These are phyloP conservation scores for Pugionium cornutum DNA, from an alignment of 345 rosid species.

Conservation along the genomic window DNA sequence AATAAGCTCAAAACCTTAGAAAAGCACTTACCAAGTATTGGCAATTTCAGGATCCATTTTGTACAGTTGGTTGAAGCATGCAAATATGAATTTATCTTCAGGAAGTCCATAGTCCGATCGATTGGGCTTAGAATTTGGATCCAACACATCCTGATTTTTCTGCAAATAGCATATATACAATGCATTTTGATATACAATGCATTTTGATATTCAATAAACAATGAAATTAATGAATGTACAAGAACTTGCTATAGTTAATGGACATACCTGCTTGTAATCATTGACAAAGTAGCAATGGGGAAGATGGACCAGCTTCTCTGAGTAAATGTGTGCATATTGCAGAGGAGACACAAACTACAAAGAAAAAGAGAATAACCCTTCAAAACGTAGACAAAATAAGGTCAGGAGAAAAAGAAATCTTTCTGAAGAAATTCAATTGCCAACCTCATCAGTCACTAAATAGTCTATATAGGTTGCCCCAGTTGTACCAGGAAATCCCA, in stretches of 20 bases:
- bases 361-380: constrained; percentile 15
- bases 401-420: neutral
- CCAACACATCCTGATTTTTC: constrained; percentile 92
- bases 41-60: constrained; percentile 99
- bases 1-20: neutral
- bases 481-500: constrained; percentile 99
- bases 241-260: constrained; percentile 2
- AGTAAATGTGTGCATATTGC: constrained; percentile 71
- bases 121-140: constrained; percentile 70
- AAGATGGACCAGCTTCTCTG: constrained; percentile 94
- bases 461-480: constrained; percentile 95
- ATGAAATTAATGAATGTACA: neutral
- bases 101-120: constrained; percentile 93
- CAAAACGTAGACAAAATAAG: constrained; percentile 16
- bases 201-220: neutral
- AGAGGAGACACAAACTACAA: constrained; percentile 91
- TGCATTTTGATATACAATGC: neutral
- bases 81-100: constrained; percentile 94
- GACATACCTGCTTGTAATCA: constrained; percentile 90
- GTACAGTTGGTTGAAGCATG: constrained; percentile 97
- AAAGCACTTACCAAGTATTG: constrained; percentile 67
- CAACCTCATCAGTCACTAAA: constrained; percentile 96
- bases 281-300: constrained; percentile 99
- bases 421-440: constrained; percentile 1
- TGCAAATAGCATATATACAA: constrained; percentile 39